These are phyloP conservation scores for Solanum hybrid DNA, from an alignment of 305 asterid species.

Conservation along the genomic window DNA sequence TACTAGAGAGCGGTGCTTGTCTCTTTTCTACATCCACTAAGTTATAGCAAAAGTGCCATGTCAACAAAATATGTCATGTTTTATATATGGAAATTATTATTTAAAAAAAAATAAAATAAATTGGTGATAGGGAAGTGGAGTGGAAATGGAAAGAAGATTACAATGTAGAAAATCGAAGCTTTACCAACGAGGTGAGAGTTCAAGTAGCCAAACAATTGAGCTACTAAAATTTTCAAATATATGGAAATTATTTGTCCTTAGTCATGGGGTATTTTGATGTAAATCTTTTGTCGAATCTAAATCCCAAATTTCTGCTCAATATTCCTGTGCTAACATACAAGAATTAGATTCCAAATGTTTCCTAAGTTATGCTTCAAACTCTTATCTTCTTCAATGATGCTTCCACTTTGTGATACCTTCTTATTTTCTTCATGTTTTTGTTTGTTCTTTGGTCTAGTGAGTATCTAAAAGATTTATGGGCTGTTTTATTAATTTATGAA, in stretches of 20 bases:
- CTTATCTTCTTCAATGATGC: not conserved
- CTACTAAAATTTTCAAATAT: not conserved
- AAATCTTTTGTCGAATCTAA: not conserved
- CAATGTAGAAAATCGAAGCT: not conserved
- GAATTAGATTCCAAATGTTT: conserved; percentile 15
- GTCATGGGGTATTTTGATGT: not conserved
- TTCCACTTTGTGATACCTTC: not conserved
- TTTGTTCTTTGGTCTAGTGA: not conserved
- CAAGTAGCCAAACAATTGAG: no score
- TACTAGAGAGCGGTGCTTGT: not conserved
- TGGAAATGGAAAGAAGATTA: not conserved
- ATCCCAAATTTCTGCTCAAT: not conserved
- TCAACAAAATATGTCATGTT: not conserved
- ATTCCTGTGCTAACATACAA: not conserved
- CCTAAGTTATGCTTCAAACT: not conserved
- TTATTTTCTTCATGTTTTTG: not conserved
- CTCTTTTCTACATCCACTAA: not conserved
- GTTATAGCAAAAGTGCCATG: not conserved
- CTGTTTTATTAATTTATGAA: not conserved
- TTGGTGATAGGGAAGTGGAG: no score
- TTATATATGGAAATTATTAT: not conserved
- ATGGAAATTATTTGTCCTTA: not conserved
- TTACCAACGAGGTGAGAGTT: not conserved
- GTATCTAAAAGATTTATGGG: not conserved
- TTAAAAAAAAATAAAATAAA: no score